Base-by-base conservation (phyloP, 2,329 filamentous ascomycete genomes). In the Penicillium frequentans region DNA sequence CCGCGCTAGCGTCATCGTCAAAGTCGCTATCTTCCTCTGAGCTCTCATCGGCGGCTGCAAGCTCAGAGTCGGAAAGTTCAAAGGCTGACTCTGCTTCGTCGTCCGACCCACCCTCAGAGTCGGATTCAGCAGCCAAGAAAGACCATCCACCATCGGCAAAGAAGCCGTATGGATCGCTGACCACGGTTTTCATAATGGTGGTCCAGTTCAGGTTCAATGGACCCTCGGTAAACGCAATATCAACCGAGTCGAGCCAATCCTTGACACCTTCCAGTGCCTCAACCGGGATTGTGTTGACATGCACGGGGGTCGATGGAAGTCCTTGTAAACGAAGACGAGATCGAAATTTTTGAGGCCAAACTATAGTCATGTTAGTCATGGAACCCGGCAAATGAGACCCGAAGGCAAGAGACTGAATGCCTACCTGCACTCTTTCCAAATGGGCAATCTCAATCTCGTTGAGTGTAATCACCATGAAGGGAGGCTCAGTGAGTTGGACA, bases 311-410 rank as follows among this genome's bases (percentile, higher is more conserved):
- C 93, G 86, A 53, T 90, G 86, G 76, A 96, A 98, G 78, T 99
- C 95, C 71, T 98, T 98, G 82, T 96, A 98, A 37, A 99, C 90
- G 70, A 98, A 93, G 21, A 99, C 95, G 75, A 99, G 87, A 77
- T 99, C 95, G 74, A 99, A 99, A 77, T 99, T 99, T 82, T 98
- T 97, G 60, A 99, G 83, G 33, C 95, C 96, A 70, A 99, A 99
- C 77, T 93, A 83, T 26, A 51, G 24, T 45, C n/a, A 56, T 23
- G 49, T 76, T 66, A 77, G 67, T 47, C 54, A 47, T 56, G 4
- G 7, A 43, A 23, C 49, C 50, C 7, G 33, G 42, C 31, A 5
- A 29, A 23, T 6, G 19, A 29, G 29, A n/a, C 13, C 48, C 39
- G 11, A 23, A 14, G 16, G 3, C 16, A 33, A n/a, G 44, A 47